These are phyloP conservation scores for Sugiyamaella mastotermitis DNA, from an alignment of 805 yeast species.

Conservation along the genomic window DNA sequence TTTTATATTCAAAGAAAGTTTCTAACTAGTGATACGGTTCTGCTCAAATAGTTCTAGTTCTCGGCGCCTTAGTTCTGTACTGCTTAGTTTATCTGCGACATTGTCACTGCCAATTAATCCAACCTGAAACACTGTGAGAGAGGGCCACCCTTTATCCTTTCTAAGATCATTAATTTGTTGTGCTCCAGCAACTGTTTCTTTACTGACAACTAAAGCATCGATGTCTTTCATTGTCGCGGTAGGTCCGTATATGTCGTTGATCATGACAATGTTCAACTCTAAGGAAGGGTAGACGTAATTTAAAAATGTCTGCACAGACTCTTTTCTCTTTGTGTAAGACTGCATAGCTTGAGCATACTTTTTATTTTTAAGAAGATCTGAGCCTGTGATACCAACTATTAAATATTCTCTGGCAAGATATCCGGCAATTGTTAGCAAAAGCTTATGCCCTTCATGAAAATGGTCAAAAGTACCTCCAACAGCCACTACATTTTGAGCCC, in stretches of 20 bases:
- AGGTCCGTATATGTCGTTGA: constrained; percentile 90
- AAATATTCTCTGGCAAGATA: constrained; percentile 50
- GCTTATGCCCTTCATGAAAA: constrained; percentile 90
- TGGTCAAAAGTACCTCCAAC: constrained; percentile 98
- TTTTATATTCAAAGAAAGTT: too few relatives aligned
- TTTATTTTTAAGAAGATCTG: constrained; percentile 65
- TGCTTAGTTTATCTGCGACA: constrained; percentile 66
- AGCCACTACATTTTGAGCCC: constrained; percentile 31
- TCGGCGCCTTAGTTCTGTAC: constrained; percentile 64
- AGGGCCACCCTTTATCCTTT: constrained; percentile 45
- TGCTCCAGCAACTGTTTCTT: constrained; percentile 76
- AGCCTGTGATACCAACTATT: constrained; percentile 82
- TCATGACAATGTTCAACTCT: constrained; percentile 48
- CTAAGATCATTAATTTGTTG: constrained; percentile 63
- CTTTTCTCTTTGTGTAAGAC: constrained; percentile 45
- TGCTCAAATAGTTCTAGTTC: constrained; percentile 27
- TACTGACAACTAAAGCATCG: constrained; percentile 73
- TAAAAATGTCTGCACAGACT: constrained; percentile 45
- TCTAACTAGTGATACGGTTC: too few relatives aligned
- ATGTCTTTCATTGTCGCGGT: constrained; percentile 71
- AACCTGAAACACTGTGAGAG: constrained; percentile 47
- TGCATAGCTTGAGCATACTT: constrained; percentile 64
- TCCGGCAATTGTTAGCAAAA: constrained; percentile 66
- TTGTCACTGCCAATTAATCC: constrained; percentile 54
- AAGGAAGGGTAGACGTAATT: constrained; percentile 41